A percentile compares a stretch with the other conserved stretches of the same genome.
Conservation (phyloP, 2,329 filamentous ascomycete species). For the Pseudogymnoascus sp. region DNA sequence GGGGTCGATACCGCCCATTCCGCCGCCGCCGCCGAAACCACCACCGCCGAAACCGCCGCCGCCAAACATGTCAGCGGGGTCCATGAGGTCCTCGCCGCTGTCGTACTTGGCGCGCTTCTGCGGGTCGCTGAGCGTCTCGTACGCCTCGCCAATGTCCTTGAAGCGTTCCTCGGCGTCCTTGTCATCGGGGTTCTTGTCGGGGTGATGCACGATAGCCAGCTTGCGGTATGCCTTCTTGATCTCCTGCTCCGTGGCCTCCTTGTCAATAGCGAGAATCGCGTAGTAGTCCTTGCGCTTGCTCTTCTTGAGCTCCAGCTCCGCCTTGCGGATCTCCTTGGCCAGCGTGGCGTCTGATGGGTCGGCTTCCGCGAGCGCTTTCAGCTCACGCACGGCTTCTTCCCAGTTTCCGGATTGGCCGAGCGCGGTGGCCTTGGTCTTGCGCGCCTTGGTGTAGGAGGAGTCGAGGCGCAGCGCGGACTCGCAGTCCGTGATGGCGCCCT, state of each 20-base stretch:
- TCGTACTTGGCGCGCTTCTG: conserved; percentile 87
- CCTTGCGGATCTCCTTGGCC: conserved; percentile 75
- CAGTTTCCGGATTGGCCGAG: conserved; percentile 78
- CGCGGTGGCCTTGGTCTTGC: conserved; percentile 89
- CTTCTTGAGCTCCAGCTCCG: conserved; percentile 96
- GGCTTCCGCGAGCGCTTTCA: conserved; percentile 76
- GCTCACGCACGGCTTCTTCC: conserved; percentile 84
- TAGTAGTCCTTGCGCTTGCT: conserved; percentile 96
- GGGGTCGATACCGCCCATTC: conserved; percentile 52
- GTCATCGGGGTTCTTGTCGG: conserved; percentile 93
- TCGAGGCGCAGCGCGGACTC: conserved; percentile 78
- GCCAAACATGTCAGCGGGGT: conserved; percentile 78
- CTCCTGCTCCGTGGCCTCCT: conserved; percentile 72
- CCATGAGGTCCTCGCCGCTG: conserved; percentile 82
- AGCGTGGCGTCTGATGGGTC: conserved; percentile 77
- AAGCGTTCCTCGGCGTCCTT: conserved; percentile 79
- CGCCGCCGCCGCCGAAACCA: conserved; percentile 50
- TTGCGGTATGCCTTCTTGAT: conserved; percentile 98
- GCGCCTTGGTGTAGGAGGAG: conserved; percentile 77
- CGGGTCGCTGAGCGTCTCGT: conserved; percentile 88
- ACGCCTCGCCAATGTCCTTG: conserved; percentile 96
- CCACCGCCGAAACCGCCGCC: conserved; percentile 50
- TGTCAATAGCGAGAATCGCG: conserved; percentile 85
- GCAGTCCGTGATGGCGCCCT: conserved; percentile 75
- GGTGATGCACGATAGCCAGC: conserved; percentile 87